Evolutionary conservation across 148 eudicot species (phyloP), one percentile per base, ranked within the genome.

Genomic region (Silene latifolia): DNA sequence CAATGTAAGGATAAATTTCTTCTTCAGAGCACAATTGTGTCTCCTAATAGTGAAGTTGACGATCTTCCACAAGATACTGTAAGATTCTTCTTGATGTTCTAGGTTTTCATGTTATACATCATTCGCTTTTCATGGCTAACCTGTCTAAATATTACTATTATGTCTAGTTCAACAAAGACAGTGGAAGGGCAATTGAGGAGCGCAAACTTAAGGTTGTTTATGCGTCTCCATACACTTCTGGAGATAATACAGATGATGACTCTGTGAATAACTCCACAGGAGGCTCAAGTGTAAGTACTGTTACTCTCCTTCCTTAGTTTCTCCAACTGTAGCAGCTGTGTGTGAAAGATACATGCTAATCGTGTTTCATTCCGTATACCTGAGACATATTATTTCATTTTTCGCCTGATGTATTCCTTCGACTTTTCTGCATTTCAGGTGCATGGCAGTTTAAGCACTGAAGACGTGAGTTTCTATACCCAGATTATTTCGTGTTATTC

Each of bases 1-100:
- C 92, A 84, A 74, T 85, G 88, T 85, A 93, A 82, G 80, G 98
- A 93, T 83, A 93, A 93, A 69, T 93, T 93, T 86, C 98, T 93
- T 59, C 85, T 93, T 44, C 98, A 93, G 74, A 85, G 98, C 81
- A 89, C 97, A 32, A 57, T 83, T 56, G 91, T 93, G 59, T 48
- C 93, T 75, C 73, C 88, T 72, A 61, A 88, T 77, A 78, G 87
- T 71, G 92, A 93, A 44, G 77, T 81, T 64, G 97, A 93, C 72
- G 85, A 83, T 77, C 92, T 93, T 79, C 90, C 93, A 39, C 83
- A 75, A 74, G 92, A 88, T 82, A 85, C 88, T 76, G 98, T 93
- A 85, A 86, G 93, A 71, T 60, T 78, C 7, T 75, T 54, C 15
- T 42, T 63, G 59, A 24, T 67, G 62, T 18, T 13, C 39, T 18